phyloP scores from a whole-genome alignment of 2,329 filamentous ascomycete genomes.

The Stachybotrys echinatus region DNA sequence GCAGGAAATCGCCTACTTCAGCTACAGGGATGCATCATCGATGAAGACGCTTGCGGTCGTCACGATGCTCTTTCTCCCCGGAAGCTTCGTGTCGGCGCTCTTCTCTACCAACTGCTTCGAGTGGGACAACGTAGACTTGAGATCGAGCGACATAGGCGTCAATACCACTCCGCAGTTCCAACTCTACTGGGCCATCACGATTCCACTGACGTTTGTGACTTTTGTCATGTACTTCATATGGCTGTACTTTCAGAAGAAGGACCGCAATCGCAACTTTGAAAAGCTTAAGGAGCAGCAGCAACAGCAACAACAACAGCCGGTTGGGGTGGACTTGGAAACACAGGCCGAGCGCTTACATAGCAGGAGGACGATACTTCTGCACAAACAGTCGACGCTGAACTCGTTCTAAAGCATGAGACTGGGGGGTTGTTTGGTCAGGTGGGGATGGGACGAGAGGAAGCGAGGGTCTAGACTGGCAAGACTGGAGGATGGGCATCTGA shows the following conservation, averaged over 20 bases:
- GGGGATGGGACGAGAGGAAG: too few species aligned
- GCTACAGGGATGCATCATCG: slow-evolving; percentile 33
- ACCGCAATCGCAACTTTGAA: slow-evolving; percentile 4
- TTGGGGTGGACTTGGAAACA: not conserved
- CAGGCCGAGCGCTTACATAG: not conserved
- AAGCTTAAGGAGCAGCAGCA: not conserved
- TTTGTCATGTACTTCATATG: slow-evolving; percentile 29
- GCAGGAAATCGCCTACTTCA: slow-evolving; percentile 26
- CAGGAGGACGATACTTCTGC: not conserved
- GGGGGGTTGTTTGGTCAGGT: too few species aligned
- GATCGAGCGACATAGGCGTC: slow-evolving; percentile 19
- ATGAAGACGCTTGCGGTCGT: slow-evolving; percentile 38
- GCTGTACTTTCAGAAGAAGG: slow-evolving; percentile 23
- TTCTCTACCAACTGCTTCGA: slow-evolving; percentile 30
- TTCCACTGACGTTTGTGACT: slow-evolving; percentile 29
- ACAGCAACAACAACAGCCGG: not conserved
- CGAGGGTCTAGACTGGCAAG: too few species aligned
- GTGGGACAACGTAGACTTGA: slow-evolving; percentile 19
- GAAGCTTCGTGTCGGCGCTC: slow-evolving; percentile 35
- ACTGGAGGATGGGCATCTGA: too few species aligned
- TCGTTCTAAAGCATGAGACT: not conserved
- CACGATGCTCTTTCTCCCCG: slow-evolving; percentile 37
- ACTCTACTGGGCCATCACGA: slow-evolving; percentile 34
- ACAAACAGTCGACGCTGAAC: not conserved
- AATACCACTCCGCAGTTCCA: slow-evolving; percentile 26